Conservation (phyloP, 2,329 filamentous ascomycete genomes). For the Ascochyta pisi region DNA sequence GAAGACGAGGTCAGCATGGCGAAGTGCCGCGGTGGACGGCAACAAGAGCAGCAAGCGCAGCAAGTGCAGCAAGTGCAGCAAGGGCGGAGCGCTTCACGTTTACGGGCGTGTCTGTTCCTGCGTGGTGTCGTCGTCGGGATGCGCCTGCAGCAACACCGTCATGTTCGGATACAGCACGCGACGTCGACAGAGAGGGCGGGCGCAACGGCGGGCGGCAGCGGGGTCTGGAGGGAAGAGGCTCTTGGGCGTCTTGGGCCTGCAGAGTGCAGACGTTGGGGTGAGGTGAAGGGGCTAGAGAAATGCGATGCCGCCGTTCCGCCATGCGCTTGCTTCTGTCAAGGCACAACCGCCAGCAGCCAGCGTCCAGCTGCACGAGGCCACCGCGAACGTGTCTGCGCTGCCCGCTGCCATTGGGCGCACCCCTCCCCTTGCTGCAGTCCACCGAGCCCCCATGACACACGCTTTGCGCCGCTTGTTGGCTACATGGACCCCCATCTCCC, state of each 20-base stretch:
- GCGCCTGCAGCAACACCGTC: constrained; percentile 24
- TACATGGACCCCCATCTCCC: background rate
- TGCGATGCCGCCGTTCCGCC: constrained; percentile 13
- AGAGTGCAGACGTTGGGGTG: background rate
- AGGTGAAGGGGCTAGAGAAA: background rate
- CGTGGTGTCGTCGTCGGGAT: constrained; percentile 3
- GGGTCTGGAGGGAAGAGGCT: constrained; percentile 16
- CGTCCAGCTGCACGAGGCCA: constrained; percentile 5
- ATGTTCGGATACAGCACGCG: constrained; percentile 21
- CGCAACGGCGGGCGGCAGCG: constrained; percentile 7
- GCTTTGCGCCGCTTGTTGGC: background rate
- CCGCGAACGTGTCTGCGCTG: constrained; percentile 12
- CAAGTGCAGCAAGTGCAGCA: background rate
- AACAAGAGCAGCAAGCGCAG: background rate
- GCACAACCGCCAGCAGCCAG: background rate
- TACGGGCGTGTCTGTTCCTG: constrained; percentile 1
- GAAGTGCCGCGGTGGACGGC: background rate
- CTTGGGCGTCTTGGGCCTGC: background rate
- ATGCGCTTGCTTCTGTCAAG: background rate
- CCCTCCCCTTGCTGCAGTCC: background rate
- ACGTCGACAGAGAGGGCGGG: constrained; percentile 19
- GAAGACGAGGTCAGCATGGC: constrained; percentile 46
- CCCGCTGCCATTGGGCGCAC: constrained; percentile 2
- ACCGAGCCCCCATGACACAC: constrained; percentile 13
- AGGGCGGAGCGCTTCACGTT: no score